A percentile compares a stretch with the other conserved stretches of the same genome.
These are phyloP conservation scores for Citeromyces hawaiiensis DNA, from an alignment of 1,139 yeast species.

Conservation along the genomic window DNA sequence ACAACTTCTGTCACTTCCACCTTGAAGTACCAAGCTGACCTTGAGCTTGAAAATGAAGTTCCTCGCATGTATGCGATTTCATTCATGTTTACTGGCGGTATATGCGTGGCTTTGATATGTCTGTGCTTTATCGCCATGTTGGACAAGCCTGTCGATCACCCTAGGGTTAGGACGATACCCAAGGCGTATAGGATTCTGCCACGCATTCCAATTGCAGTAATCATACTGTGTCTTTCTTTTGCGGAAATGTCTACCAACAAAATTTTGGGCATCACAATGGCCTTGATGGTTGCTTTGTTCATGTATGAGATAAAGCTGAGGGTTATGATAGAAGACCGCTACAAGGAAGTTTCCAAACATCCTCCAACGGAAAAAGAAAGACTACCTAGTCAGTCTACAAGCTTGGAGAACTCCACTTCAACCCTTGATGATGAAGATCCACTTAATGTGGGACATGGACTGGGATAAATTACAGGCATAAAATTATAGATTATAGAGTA, in stretches of 20 bases:
- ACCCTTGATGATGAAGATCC: background rate
- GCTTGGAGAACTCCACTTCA: background rate
- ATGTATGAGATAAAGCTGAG: conserved; percentile 17
- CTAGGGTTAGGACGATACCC: conserved; percentile 18
- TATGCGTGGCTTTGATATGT: conserved; percentile 25
- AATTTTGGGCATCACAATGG: conserved; percentile 28
- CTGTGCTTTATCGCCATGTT: conserved; percentile 24
- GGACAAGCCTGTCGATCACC: conserved; percentile 26
- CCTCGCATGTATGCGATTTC: conserved; percentile 21
- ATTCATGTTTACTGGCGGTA: conserved; percentile 36
- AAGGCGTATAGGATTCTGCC: conserved; percentile 26
- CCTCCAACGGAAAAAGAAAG: background rate
- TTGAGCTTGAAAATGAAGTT: background rate
- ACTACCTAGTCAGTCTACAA: background rate
- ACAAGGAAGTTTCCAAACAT: background rate
- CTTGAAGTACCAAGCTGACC: background rate
- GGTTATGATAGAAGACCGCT: background rate
- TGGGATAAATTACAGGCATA: background rate
- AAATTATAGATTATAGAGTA: too few relatives aligned
- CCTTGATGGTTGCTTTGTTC: conserved; percentile 20
- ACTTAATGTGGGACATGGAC: background rate
- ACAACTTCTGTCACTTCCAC: background rate
- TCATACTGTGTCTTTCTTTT: conserved; percentile 29
- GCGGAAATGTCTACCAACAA: conserved; percentile 28
- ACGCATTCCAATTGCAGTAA: conserved; percentile 26